Conservation (phyloP, 108 stramenopile genomes). For the Cylindrotheca closterium region DNA sequence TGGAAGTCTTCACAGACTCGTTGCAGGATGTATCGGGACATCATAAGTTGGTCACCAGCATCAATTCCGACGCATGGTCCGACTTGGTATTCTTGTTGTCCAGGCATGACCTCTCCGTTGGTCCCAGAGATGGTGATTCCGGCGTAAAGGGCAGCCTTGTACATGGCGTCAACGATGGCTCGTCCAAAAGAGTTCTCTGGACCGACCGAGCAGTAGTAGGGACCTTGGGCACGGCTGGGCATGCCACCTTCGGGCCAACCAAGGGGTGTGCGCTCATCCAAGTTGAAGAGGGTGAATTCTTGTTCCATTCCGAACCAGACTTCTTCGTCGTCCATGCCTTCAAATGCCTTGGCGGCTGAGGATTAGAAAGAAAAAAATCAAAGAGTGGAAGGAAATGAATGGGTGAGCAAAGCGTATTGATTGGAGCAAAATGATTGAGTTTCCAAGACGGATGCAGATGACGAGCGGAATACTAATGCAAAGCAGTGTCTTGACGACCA, state of each 20-base stretch:
- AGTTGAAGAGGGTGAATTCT: conserved; percentile 98
- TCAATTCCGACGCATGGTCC: conserved; percentile 98
- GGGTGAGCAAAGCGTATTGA: neutral
- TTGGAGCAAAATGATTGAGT: too few species aligned
- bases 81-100: conserved; percentile 98
- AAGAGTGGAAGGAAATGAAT: neutral
- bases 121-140: conserved; percentile 93
- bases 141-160: conserved; percentile 95
- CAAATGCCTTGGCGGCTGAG: conserved; percentile 73
- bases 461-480: neutral
- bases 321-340: conserved; percentile 76
- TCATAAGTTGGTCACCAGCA: conserved; percentile 96
- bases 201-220: conserved; percentile 97
- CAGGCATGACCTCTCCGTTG: conserved; percentile 99
- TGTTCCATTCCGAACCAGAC: conserved; percentile 96
- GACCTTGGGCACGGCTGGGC: conserved; percentile 88
- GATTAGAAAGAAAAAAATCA: neutral
- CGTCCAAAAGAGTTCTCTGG: conserved; percentile 95
- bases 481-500: neutral
- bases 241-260: conserved; percentile 95
- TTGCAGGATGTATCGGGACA: conserved; percentile 95
- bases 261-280: conserved; percentile 87
- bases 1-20: conserved; percentile 98
- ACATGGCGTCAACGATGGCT: conserved; percentile 89
- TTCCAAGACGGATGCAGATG: neutral